A percentile compares a stretch with the other conserved stretches of the same genome.
phyloP scores from a whole-genome alignment of 129 eudicot genomes.

The Chrysanthemum lavandulifolium region DNA sequence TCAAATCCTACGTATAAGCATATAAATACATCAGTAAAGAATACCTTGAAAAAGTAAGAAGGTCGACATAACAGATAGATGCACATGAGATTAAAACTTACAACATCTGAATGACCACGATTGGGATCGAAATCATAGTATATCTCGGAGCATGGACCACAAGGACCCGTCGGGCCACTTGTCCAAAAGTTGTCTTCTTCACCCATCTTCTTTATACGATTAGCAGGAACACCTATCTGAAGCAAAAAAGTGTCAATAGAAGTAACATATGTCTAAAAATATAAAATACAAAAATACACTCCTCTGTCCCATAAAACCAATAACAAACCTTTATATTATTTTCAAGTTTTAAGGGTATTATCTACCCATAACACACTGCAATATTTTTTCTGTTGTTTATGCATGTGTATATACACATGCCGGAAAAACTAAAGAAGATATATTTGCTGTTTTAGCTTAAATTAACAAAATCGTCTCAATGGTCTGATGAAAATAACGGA shows the following conservation, averaged over 20 bases:
- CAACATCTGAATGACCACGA: conserved; percentile 60
- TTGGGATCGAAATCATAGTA: conserved; percentile 96
- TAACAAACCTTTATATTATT: too few relatives aligned
- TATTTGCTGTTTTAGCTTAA: too few relatives aligned
- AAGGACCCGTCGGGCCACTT: conserved; percentile 94
- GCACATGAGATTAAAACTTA: conserved; percentile 37
- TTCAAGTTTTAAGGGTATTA: too few relatives aligned
- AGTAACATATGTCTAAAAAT: neutral
- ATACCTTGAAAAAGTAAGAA: neutral
- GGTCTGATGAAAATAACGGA: too few relatives aligned
- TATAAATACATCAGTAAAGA: conserved; percentile 10
- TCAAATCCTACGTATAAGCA: conserved; percentile 62
- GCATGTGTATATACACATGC: too few relatives aligned
- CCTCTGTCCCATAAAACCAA: too few relatives aligned
- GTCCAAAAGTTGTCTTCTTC: conserved; percentile 99
- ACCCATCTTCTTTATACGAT: conserved; percentile 91
- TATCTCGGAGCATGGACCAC: conserved; percentile 97
- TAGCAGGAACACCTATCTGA: conserved; percentile 82
- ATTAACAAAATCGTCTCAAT: too few relatives aligned
- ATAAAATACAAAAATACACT: too few relatives aligned
- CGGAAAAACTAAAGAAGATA: too few relatives aligned
- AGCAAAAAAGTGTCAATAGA: conserved; percentile 21
- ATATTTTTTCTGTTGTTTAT: too few relatives aligned
- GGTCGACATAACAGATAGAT: conserved; percentile 6
- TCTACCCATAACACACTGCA: too few relatives aligned